These are phyloP conservation scores for Verticillium zaregamsianum DNA, from an alignment of 2,329 filamentous ascomycete species.

Conservation along the genomic window DNA sequence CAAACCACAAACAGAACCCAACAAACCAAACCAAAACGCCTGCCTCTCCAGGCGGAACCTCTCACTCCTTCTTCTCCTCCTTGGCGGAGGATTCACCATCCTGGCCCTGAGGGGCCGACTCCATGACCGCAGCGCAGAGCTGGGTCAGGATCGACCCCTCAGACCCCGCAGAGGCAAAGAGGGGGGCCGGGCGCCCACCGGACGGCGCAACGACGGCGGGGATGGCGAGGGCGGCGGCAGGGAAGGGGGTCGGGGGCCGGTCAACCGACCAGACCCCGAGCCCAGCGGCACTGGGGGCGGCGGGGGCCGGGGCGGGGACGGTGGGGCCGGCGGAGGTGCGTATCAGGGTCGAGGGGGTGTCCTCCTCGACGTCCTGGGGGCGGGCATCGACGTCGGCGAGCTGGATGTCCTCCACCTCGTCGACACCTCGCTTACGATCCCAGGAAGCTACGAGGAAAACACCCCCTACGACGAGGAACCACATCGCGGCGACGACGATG, in stretches of 20 bases:
- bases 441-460: too few relatives aligned
- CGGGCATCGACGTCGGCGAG: neutral
- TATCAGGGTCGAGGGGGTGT: neutral
- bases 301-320: neutral
- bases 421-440: too few relatives aligned
- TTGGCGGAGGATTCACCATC: neutral
- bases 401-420: neutral
- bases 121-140: neutral
- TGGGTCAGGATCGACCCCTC: neutral
- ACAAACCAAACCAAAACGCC: too few relatives aligned
- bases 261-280: neutral
- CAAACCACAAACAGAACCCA: too few relatives aligned
- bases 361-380: neutral
- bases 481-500: too few relatives aligned
- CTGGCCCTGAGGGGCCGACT: neutral
- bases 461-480: too few relatives aligned
- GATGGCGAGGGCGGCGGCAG: neutral
- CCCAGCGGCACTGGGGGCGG: neutral
- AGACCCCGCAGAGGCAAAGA: neutral
- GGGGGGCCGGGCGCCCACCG: neutral
- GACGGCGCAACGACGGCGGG: neutral
- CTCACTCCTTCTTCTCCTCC: neutral
- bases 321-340: neutral
- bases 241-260: neutral
- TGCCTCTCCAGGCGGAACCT: too few relatives aligned